A percentile compares a stretch with the other conserved stretches of the same genome.
These are phyloP conservation scores for Spizellomyces sp. DNA, from an alignment of 192 early-diverging fungal species.

Conservation along the genomic window DNA sequence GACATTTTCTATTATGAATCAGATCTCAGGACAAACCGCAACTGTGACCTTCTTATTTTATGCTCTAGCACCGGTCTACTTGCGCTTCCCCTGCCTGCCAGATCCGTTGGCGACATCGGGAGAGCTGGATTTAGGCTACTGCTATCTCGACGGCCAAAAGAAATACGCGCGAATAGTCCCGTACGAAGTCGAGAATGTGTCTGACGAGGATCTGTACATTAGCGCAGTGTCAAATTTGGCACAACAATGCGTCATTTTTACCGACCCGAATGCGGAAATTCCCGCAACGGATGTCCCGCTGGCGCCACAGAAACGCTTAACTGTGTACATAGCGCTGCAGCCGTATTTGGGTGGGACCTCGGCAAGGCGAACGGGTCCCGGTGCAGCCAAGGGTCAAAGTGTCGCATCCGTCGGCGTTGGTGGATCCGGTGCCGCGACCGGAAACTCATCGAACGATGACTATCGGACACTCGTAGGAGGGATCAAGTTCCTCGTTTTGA, in stretches of 20 bases:
- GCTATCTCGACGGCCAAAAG: conserved; percentile 73
- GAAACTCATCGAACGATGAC: conserved; percentile 11
- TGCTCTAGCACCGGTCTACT: conserved; percentile 46
- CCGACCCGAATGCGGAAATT: conserved; percentile 44
- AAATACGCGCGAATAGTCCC: conserved; percentile 77
- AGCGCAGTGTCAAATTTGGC: conserved; percentile 77
- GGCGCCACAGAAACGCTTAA: conserved; percentile 47
- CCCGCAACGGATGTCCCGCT: conserved; percentile 53
- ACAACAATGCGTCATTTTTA: conserved; percentile 78
- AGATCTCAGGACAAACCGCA: neutral
- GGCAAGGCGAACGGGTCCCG: conserved; percentile 4
- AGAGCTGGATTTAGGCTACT: conserved; percentile 78
- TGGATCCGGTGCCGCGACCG: conserved; percentile 3
- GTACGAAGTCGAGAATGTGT: conserved; percentile 70
- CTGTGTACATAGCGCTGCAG: conserved; percentile 79
- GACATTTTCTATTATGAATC: conserved; percentile 48
- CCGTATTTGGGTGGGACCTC: conserved; percentile 48
- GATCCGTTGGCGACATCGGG: conserved; percentile 37
- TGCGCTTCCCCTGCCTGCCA: conserved; percentile 64
- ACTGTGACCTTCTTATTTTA: conserved; percentile 55
- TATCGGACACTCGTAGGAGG: conserved; percentile 75
- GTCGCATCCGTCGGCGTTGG: conserved; percentile 20
- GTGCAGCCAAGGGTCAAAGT: neutral
- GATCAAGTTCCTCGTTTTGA: conserved; percentile 70
- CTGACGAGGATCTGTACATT: conserved; percentile 67